A percentile compares a stretch with the other conserved stretches of the same genome.
These are phyloP conservation scores for Rhizomucor miehei DNA, from an alignment of 371 early-diverging fungal genomes.

Conservation along the genomic window DNA sequence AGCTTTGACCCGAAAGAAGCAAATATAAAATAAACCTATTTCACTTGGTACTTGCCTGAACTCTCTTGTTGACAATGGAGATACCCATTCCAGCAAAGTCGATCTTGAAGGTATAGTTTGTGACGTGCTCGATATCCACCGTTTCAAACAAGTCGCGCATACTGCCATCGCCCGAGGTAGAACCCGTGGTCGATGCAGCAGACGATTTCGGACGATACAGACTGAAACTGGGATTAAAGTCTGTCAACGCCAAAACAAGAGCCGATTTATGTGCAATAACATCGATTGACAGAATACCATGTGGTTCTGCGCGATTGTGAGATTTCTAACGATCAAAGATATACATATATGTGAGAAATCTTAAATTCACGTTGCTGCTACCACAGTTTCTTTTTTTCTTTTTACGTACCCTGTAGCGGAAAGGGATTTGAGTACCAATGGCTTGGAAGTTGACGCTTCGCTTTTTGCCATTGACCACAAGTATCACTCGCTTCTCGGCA, in stretches of 20 bases:
- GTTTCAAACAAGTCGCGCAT: conserved; percentile 56
- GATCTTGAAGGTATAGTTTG: conserved; percentile 29
- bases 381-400: conserved; percentile 15
- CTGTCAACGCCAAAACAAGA: conserved; percentile 73
- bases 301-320: neutral
- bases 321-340: neutral
- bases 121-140: conserved; percentile 37
- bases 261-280: conserved; percentile 84
- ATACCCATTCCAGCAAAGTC: conserved; percentile 68
- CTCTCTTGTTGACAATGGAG: conserved; percentile 64
- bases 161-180: conserved; percentile 33
- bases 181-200: conserved; percentile 27
- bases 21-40: neutral
- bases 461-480: conserved; percentile 68
- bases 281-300: conserved; percentile 72
- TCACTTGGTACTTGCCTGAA: conserved; percentile 27
- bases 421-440: conserved; percentile 86
- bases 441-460: conserved; percentile 83
- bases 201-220: conserved; percentile 52
- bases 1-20: too few species aligned
- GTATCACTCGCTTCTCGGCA: conserved; percentile 63
- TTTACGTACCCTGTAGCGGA: conserved; percentile 62
- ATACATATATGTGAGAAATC: too few species aligned
- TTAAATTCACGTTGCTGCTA: conserved; percentile 8
- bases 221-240: conserved; percentile 65